phyloP scores from a whole-genome alignment of 2,329 filamentous ascomycete genomes.

The Aspergillus ochraceoroseus region DNA sequence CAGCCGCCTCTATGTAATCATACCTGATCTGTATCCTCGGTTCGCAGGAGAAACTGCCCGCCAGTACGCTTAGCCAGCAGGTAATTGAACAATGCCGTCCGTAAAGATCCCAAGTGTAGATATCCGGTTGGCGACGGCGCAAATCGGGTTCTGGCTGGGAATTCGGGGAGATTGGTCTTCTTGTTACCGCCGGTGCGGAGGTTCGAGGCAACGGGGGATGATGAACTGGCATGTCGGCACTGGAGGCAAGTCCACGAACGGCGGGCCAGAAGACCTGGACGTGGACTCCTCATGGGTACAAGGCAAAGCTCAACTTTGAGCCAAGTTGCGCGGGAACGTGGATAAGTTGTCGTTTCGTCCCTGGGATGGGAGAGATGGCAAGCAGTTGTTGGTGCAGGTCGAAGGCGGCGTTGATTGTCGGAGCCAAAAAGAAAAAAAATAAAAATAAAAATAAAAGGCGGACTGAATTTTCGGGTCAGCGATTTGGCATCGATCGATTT shows the following conservation, averaged over 20 bases:
- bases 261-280: constrained; percentile 25
- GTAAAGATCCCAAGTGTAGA: constrained; percentile 82
- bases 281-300: constrained; percentile 29
- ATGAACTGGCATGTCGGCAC: constrained; percentile 35
- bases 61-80: constrained; percentile 80
- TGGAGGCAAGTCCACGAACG: constrained; percentile 37
- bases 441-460: constrained; percentile 12
- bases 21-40: constrained; percentile 94
- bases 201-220: constrained; percentile 26
- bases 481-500: neutral
- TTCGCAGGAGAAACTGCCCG: constrained; percentile 81
- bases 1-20: constrained; percentile 23
- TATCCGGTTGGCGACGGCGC: constrained; percentile 94
- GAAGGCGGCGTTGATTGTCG: constrained; percentile 9
- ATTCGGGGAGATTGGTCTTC: constrained; percentile 43
- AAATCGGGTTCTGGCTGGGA: constrained; percentile 74
- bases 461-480: constrained; percentile 16
- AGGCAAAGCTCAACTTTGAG: neutral
- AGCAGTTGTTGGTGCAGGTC: neutral
- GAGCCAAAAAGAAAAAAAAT: constrained; percentile 15
- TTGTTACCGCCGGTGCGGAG: constrained; percentile 20
- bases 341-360: too few species aligned
- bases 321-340: too few species aligned
- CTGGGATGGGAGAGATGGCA: too few species aligned
- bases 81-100: constrained; percentile 94